Evolutionary conservation across 2,329 filamentous ascomycete genomes (phyloP).

Genomic region (Xylariaceae sp.): DNA sequence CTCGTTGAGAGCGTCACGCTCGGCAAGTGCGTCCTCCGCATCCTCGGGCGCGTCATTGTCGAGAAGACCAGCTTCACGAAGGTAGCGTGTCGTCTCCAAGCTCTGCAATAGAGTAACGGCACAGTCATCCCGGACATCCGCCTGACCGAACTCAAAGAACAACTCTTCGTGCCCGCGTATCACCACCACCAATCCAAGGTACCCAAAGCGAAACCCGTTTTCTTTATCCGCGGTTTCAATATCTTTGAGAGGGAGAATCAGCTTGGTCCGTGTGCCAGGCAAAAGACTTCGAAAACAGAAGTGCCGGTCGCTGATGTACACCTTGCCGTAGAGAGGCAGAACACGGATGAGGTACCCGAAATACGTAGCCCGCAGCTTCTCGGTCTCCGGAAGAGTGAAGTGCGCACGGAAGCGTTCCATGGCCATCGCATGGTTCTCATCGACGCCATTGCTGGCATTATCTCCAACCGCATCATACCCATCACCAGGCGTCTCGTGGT

Average conservation of each 20-base stretch:
- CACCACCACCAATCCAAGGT: conserved; percentile 84
- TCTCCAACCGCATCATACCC: conserved; percentile 50
- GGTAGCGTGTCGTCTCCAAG: conserved; percentile 65
- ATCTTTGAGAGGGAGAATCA: conserved; percentile 85
- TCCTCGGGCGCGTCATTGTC: conserved; percentile 64
- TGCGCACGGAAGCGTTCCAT: conserved; percentile 83
- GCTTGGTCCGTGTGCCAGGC: conserved; percentile 83
- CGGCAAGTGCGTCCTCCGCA: conserved; percentile 69
- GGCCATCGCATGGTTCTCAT: conserved; percentile 59
- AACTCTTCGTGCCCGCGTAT: conserved; percentile 92
- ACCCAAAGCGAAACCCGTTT: conserved; percentile 88
- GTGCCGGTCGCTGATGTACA: conserved; percentile 82
- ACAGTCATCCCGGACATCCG: conserved; percentile 81
- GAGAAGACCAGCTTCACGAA: conserved; percentile 64
- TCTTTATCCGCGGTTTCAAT: conserved; percentile 93
- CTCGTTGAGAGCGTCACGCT: conserved; percentile 74
- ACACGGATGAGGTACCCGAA: conserved; percentile 90
- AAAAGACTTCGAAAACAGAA: conserved; percentile 92
- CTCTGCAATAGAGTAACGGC: conserved; percentile 72
- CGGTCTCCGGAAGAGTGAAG: conserved; percentile 79
- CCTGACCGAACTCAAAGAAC: conserved; percentile 85
- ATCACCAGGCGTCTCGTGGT: conserved; percentile 57
- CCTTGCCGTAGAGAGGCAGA: conserved; percentile 88
- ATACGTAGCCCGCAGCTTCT: conserved; percentile 82
- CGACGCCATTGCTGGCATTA: conserved; percentile 48